These are phyloP conservation scores for Podila clonocystis DNA, from an alignment of 192 early-diverging fungal genomes.

Conservation along the genomic window DNA sequence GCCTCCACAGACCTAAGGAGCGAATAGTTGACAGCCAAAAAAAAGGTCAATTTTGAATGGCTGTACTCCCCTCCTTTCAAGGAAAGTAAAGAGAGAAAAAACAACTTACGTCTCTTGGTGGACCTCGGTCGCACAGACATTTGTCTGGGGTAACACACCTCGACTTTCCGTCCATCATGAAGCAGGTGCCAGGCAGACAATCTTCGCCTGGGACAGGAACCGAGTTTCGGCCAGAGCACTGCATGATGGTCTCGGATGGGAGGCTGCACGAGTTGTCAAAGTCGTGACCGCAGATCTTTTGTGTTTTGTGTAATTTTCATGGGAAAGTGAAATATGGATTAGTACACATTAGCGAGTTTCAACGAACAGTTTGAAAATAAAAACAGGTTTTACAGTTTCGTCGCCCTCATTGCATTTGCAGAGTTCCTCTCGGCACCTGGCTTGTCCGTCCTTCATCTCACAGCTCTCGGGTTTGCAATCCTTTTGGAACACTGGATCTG, in stretches of 20 bases:
- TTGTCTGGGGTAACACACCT: neutral
- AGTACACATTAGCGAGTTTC: neutral
- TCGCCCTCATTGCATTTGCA: slow-evolving; percentile 7
- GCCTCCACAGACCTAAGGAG: neutral
- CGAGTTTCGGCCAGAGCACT: neutral
- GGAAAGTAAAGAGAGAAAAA: no score
- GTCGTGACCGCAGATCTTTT: neutral
- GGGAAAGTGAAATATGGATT: neutral
- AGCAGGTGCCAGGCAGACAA: neutral
- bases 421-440: neutral
- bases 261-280: neutral
- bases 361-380: neutral
- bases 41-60: no score
- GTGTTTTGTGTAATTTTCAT: neutral
- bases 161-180: neutral
- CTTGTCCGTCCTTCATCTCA: neutral
- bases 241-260: neutral
- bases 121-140: neutral
- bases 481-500: neutral
- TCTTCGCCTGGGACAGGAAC: neutral
- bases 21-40: neutral
- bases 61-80: no score
- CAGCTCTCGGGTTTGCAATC: neutral
- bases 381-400: neutral
- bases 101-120: neutral